Base-by-base conservation (phyloP, 1,139 yeast genomes). In the Wickerhamomyces sp. region DNA sequence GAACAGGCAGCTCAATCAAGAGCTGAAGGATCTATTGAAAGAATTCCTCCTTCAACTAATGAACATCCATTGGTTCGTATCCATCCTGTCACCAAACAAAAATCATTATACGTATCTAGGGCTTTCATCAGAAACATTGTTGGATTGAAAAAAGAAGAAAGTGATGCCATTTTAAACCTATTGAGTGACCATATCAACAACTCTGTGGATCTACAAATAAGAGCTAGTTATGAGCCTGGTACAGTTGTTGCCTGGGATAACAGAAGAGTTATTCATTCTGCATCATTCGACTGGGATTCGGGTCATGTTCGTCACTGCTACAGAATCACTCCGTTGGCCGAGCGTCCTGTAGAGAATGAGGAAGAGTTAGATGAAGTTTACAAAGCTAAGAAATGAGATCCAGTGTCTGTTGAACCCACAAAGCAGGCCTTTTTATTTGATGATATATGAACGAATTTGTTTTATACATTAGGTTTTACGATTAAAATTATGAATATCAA, bases 171-270 rank as follows among this genome's bases (percentile, higher is more conserved):
- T 44, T 61, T 81, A 46, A 60, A 70, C 36, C 73, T 80, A 50
- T 62, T 83, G 48, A 70, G 68, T 46, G 61, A 65, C 31, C 78
- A 78, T 50, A 64, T 80, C 38, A 75, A 74, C 41, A 50, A 65
- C 28, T 61, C 73, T 27, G 72, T 69, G 20, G 82, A 77, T 54
- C 64, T 76, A 46, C 79, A 78, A 41, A 65, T 76, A 17, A 70
- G 86, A 46, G 77, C 78, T 44, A 64, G 59, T 39, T 79, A 83
- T 80, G 74, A 72, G 45, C 72, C 71, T 28, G 67, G 72, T 38
- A 77, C 87, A 6, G 81, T 83, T 25, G 87, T 79, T 19, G 61
- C 80, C 18, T 83, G 88, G 85, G 89, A 82, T 53, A 81, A 81
- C 62, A 70, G 89, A 60, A 65, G 81, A 51, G 75, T 77, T 25